phyloP scores from a whole-genome alignment of 2,329 filamentous ascomycete species.

The Ophiostoma fasciatum region DNA sequence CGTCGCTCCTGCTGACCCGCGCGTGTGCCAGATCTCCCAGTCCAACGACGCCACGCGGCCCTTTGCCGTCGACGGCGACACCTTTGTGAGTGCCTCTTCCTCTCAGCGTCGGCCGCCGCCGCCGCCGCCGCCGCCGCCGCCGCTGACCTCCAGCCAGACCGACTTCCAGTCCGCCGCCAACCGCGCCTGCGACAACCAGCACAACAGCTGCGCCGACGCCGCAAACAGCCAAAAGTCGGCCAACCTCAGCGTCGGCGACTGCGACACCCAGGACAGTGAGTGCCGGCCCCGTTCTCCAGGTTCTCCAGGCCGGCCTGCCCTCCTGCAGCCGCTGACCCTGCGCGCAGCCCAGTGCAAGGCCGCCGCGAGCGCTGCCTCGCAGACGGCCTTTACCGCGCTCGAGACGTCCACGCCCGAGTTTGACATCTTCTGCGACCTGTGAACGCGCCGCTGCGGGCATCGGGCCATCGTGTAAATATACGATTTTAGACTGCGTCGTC shows the following conservation, averaged over 20 bases:
- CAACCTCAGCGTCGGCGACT: constrained; percentile 26
- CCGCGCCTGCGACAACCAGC: constrained; percentile 33
- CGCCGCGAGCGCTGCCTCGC: constrained; percentile 17
- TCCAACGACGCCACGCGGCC: constrained; percentile 24
- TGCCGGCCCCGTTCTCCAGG: no score
- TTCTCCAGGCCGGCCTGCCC: no score
- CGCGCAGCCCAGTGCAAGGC: constrained; percentile 28
- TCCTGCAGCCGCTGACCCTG: no score
- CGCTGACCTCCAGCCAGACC: constrained; percentile 17
- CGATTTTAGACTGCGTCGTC: no score
- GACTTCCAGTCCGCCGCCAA: constrained; percentile 27
- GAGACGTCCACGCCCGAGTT: constrained; percentile 27
- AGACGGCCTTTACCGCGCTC: constrained; percentile 19
- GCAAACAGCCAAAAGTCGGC: constrained; percentile 22
- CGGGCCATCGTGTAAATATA: no score
- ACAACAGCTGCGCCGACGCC: constrained; percentile 29
- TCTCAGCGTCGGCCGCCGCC: no score
- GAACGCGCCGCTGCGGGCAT: no score
- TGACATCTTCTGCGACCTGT: constrained; percentile 31
- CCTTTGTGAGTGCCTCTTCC: constrained; percentile 23
- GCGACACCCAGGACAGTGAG: constrained; percentile 31
- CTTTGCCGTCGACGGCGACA: constrained; percentile 28
- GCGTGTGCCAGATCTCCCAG: constrained; percentile 26
- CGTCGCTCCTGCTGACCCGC: background rate
- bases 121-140: background rate